A percentile compares a stretch with the other conserved stretches of the same genome.
phyloP scores from a whole-genome alignment of 371 early-diverging fungal species.

The Mucor irregularis region DNA sequence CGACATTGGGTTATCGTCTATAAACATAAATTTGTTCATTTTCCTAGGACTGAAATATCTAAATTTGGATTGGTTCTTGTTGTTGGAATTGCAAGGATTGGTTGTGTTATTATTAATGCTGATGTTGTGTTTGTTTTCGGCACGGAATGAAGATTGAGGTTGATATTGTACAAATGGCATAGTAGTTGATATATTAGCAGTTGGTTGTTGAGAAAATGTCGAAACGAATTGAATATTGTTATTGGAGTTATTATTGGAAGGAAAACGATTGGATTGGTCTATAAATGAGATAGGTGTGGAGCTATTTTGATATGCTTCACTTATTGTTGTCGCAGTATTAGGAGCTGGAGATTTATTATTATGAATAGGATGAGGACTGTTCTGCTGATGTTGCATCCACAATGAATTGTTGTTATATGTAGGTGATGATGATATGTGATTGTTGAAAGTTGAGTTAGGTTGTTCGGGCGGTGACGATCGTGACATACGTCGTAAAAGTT shows the following conservation, averaged over 20 bases:
- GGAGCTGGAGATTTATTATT: neutral
- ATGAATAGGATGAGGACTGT: neutral
- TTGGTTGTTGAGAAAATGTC: neutral
- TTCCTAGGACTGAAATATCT: constrained; percentile 52
- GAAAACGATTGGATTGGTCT: neutral
- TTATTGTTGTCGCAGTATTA: neutral
- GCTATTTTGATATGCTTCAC: neutral
- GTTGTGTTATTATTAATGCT: neutral
- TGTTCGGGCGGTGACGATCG: neutral
- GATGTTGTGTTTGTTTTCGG: neutral
- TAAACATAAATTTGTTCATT: constrained; percentile 51
- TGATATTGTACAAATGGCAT: constrained; percentile 13
- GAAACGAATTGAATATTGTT: neutral
- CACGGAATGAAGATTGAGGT: constrained; percentile 6
- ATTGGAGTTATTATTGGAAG: neutral
- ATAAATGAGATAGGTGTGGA: neutral
- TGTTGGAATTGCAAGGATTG: neutral
- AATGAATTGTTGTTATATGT: neutral
- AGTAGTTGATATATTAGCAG: neutral
- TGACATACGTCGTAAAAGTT: constrained; percentile 3
- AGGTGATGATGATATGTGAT: neutral
- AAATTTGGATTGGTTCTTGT: constrained; percentile 41
- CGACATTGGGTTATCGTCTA: constrained; percentile 41
- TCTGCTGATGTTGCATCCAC: neutral
- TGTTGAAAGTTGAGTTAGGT: neutral